Percentiles rank a stretch among this genome's conserved stretches.
Conservation (phyloP, 129 eudicot genomes). For the Helichrysum umbraculigerum region DNA sequence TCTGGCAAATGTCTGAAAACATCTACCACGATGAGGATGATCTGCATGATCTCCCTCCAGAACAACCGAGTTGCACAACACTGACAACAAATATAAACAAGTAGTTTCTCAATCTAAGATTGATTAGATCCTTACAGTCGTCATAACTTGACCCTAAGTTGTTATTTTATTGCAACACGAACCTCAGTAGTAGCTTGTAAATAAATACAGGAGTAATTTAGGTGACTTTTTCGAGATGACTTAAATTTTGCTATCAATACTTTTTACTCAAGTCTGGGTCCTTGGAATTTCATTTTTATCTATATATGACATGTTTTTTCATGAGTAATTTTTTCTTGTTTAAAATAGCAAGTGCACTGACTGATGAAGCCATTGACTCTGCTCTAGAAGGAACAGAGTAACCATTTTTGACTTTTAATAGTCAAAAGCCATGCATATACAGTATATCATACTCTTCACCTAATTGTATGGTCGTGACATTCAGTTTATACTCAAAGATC, state of each 20-base stretch:
- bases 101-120: not conserved
- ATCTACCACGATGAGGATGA: conserved; percentile 88
- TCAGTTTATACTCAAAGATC: too few relatives aligned
- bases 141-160: not conserved
- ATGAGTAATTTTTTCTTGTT: not conserved
- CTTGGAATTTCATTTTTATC: too few relatives aligned
- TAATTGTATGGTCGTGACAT: too few relatives aligned
- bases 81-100: not conserved
- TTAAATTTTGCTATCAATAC: not conserved
- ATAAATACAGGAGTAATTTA: not conserved
- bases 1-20: conserved; percentile 98
- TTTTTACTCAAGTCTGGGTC: not conserved
- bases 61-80: not conserved
- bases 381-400: not conserved
- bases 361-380: not conserved
- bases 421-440: not conserved
- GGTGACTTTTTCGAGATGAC: not conserved
- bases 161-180: not conserved
- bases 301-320: not conserved
- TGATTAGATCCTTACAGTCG: not conserved
- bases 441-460: too few relatives aligned
- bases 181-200: not conserved
- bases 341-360: too few relatives aligned
- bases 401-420: not conserved
- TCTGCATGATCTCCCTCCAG: conserved; percentile 14